Base-by-base conservation (phyloP, 2,329 filamentous ascomycete genomes). In the Alternaria angustiovoidea region DNA sequence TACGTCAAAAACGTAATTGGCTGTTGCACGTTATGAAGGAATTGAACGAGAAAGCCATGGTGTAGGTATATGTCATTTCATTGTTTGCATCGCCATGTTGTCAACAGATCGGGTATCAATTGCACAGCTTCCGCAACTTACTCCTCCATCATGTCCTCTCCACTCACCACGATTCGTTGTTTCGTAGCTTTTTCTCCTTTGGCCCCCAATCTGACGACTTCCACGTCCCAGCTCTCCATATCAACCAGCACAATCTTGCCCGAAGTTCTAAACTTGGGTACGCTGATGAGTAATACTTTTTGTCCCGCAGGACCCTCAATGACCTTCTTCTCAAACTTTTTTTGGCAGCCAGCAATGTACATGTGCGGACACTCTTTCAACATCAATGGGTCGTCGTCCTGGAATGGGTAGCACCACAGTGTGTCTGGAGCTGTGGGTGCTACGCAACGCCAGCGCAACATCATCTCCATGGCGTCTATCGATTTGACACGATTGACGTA, bases 351-450 rank as follows among this genome's bases (percentile, higher is more conserved):
- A 1, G 91, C 90, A 76, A 99, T 92, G 81, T 93, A 98, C 32
- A 99, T 83, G 73, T 99, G 94, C 2, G 95, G 95, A 64, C 92
- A 96, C 18, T 88, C 82, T 64, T 89, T 87, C 71, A 99, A 85
- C 43, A 98, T 90, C 73, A 98, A 96, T 0, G 92, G 93, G 74
- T 99, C 96, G 51, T 93, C 87, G 18, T 95, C 91, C 79, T 98
- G 94, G 79, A 97, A 99, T 0, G 95, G 95, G 75, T 98, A 99
- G 74, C 91, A 94, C 92, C 93, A 97, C 43, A 99, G 77, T 0
- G 96, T 99, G 79, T 99, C 96, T 0, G 96, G 95, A 1, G 95
- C 95, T 0, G 95, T 99, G 1, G 95, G 95, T 5, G 95, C 95
- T 66, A 89, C 89, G 74, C 93, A 92, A 63, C 95, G 87, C 95